Base-by-base conservation (phyloP, 2,329 filamentous ascomycete species). In the Alternaria postmessia region DNA sequence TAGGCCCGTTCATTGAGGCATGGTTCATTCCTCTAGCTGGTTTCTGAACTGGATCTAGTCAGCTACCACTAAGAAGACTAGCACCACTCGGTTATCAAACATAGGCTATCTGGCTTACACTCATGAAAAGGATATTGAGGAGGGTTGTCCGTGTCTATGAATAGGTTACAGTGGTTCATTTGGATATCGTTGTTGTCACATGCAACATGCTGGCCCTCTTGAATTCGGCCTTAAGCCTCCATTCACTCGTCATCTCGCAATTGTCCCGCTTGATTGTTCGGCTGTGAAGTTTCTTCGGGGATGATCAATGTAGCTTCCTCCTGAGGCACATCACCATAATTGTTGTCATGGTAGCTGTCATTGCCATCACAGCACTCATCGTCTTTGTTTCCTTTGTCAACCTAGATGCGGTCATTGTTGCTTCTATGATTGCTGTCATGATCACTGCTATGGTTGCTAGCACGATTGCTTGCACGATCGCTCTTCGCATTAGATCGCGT, bases 51-150 rank as follows among this genome's bases (percentile, higher is more conserved):
- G 24, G 24, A 24, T 7, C 6, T 24, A 7, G 24, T 7, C 24
- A 24, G 24, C 1, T 7, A 24, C 24, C 24, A 24, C n/a, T 5
- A 22, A 41, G 8, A 14, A 22, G 18, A 12, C 39, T 41, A 12
- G 12, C 4, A 0, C 1, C 9, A 12, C 1, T 12, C 12, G 12
- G 4, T 12, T 22, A 22, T 5, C 9, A 4, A 5, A 22, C 9
- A 22, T n/a, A 12, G 7, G 12, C 44, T 48, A 16, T 5, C 2
- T 22, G 18, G 16, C 1, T 14, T 7, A 32, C 6, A 2, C n/a
- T 5, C 28, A 4, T 8, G 1, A 32, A 11, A n/a, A 5, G 11
- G 44, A 0, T 0, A 3, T 16, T 32, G n/a, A 3, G 6, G 7
- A 3, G 28, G 2, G 28, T 3, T 22, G 7, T 32, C 18, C 7